Evolutionary conservation across 352 stramenopile genomes (phyloP).

Genomic region (Pythium aquatile): DNA sequence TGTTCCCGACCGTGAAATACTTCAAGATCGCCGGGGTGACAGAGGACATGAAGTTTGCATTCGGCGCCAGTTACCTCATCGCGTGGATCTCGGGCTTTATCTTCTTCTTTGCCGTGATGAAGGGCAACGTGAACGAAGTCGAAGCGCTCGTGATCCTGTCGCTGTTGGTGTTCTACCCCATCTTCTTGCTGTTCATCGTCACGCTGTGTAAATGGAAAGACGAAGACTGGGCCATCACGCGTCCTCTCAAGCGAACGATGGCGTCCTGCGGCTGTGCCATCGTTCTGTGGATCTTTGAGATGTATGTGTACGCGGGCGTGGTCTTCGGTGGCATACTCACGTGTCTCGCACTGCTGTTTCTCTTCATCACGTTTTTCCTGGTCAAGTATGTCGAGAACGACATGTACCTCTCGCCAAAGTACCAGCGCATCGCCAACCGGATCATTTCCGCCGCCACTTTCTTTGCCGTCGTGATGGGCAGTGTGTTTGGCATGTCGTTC

Average conservation of each 20-base stretch:
- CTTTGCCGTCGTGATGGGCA: slow-evolving; percentile 38
- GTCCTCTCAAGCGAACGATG: slow-evolving; percentile 41
- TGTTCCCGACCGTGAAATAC: slow-evolving; percentile 74
- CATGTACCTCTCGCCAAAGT: slow-evolving; percentile 65
- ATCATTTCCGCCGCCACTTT: slow-evolving; percentile 41
- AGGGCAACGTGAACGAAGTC: slow-evolving; percentile 60
- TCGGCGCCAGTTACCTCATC: slow-evolving; percentile 51
- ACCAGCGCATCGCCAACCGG: slow-evolving; percentile 47
- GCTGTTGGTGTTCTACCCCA: slow-evolving; percentile 76
- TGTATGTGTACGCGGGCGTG: slow-evolving; percentile 68
- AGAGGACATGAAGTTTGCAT: slow-evolving; percentile 52
- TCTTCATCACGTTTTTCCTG: slow-evolving; percentile 76
- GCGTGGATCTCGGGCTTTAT: slow-evolving; percentile 71
- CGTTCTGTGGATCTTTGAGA: slow-evolving; percentile 72
- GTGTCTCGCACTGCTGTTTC: slow-evolving; percentile 56
- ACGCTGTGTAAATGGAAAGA: slow-evolving; percentile 81
- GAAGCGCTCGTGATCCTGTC: slow-evolving; percentile 74
- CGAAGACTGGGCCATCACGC: slow-evolving; percentile 61
- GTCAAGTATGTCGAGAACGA: slow-evolving; percentile 87
- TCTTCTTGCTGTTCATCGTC: slow-evolving; percentile 68
- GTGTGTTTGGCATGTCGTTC: slow-evolving; percentile 58
- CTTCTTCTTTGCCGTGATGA: slow-evolving; percentile 66
- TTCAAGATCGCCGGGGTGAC: slow-evolving; percentile 67
- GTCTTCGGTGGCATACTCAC: slow-evolving; percentile 55
- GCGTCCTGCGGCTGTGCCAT: slow-evolving; percentile 33